Percentiles rank a stretch among this genome's conserved stretches.
Conservation (phyloP, 164 flowering plant species). For the Macadamia tetraphylla region DNA sequence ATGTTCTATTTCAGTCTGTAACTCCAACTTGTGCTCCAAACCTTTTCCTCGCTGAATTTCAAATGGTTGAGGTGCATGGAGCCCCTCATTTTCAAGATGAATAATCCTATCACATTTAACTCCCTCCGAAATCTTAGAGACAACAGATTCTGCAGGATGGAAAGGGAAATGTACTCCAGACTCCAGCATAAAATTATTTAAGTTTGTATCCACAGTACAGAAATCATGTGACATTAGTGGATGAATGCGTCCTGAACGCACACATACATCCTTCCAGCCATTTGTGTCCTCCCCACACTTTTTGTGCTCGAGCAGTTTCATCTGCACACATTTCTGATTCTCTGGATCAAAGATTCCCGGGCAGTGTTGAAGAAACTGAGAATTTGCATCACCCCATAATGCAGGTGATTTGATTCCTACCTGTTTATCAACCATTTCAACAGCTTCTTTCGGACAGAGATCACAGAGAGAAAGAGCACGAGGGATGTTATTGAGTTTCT, state of each 20-base stretch:
- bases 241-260: conserved; percentile 11
- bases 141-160: conserved; percentile 15
- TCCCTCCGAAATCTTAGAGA: conserved; percentile 14
- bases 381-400: conserved; percentile 14
- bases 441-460: conserved; percentile 16
- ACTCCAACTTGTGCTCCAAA: conserved; percentile 19
- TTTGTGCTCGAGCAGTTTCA: conserved; percentile 13
- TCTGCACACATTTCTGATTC: conserved; percentile 17
- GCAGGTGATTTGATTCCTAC: conserved; percentile 17
- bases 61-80: conserved; percentile 17
- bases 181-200: conserved; percentile 9
- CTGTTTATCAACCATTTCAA: conserved; percentile 18
- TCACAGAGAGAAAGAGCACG: conserved; percentile 15
- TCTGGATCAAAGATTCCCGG: conserved; percentile 15
- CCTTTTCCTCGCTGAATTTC: conserved; percentile 19
- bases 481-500: conserved; percentile 12
- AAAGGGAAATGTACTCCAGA: conserved; percentile 15
- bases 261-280: conserved; percentile 16
- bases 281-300: conserved; percentile 18
- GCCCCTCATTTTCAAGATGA: conserved; percentile 17
- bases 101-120: conserved; percentile 12
- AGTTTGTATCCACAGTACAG: conserved; percentile 10
- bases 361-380: conserved; percentile 20
- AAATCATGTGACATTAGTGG: conserved; percentile 12
- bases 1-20: conserved; percentile 14